These are phyloP conservation scores for Taphrina wiesneri DNA, from an alignment of 1,139 yeast species.

Conservation along the genomic window DNA sequence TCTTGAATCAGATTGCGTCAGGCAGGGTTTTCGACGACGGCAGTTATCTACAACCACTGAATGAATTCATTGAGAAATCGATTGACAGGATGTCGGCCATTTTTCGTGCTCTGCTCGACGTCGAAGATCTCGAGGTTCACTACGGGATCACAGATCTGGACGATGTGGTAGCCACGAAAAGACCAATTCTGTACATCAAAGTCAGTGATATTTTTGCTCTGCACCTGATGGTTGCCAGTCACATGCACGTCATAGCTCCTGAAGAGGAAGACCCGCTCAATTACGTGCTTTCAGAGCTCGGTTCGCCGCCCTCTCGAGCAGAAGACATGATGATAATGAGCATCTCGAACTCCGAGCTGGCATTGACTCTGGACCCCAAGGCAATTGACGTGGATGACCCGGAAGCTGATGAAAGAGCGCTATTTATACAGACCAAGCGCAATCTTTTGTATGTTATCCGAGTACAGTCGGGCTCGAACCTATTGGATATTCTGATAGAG, in stretches of 20 bases:
- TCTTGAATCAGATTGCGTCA: constrained; percentile 64
- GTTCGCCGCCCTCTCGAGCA: constrained; percentile 51
- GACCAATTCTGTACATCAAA: constrained; percentile 65
- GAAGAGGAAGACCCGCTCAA: constrained; percentile 60
- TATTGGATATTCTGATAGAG: constrained; percentile 71
- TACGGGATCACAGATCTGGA: constrained; percentile 68
- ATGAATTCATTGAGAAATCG: constrained; percentile 63
- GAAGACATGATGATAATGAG: constrained; percentile 31
- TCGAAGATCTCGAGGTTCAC: constrained; percentile 54
- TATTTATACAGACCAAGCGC: constrained; percentile 78
- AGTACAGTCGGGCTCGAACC: constrained; percentile 70
- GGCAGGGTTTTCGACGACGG: constrained; percentile 69
- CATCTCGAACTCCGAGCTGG: constrained; percentile 43
- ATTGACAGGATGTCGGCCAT: constrained; percentile 53
- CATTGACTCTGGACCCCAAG: constrained; percentile 50
- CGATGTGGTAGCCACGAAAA: constrained; percentile 65
- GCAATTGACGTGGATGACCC: constrained; percentile 49
- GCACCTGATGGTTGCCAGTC: constrained; percentile 59
- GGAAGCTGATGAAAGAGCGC: constrained; percentile 49
- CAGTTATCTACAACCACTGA: constrained; percentile 74
- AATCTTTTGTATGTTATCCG: constrained; percentile 76
- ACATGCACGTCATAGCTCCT: constrained; percentile 54
- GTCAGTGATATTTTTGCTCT: constrained; percentile 65
- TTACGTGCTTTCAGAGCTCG: constrained; percentile 50
- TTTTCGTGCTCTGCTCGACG: constrained; percentile 44